Evolutionary conservation across 306 rosid species (phyloP), one percentile per base, ranked within the genome.

Genomic region (Vigna trinervia): DNA sequence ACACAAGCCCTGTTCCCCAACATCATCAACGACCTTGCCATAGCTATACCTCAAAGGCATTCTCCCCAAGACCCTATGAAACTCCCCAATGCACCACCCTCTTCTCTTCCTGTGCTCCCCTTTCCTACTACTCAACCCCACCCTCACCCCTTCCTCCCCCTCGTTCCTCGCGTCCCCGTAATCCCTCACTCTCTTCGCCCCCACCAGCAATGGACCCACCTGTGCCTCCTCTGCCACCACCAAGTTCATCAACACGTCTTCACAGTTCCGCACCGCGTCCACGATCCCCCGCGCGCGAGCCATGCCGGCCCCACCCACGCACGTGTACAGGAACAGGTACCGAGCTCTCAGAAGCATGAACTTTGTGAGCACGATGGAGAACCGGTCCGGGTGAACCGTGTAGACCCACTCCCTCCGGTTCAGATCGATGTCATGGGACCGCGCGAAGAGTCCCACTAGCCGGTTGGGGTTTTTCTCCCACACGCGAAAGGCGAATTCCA

Each of bases 241-340:
- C 3, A 94, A 87, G 43, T 94, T 94, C 97, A 94, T 94, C 71
- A 94, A 51, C 28, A 94, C 81, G 10, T 92, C 98, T 89, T 94
- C 98, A n/a, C 98, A 94, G 57, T 92, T 92, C 0, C 90, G 75
- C 72, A 69, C 71, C 71, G 28, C 36, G 41, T 91, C 94, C 48
- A 92, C 97, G 6, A 76, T 47, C 39, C 72, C 80, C 81, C 95
- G 88, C 95, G 84, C 74, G 59, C 34, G 72, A 4, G 5, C 78
- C 90, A 84, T 89, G 34, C 52, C 69, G 2, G 76, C 9, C 41
- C 90, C 94, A 47, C 94, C 94, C 36, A 39, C 83, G 19, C 98
- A 94, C 64, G 88, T 85, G 64, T 91, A 94, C 67, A 19, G 77
- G 80, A 62, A 84, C 63, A 94, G 32, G 58, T 92, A 92, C 4